Evolutionary conservation across 2,329 filamentous ascomycete species (phyloP).

Genomic region (Didymosphaeria variabile): DNA sequence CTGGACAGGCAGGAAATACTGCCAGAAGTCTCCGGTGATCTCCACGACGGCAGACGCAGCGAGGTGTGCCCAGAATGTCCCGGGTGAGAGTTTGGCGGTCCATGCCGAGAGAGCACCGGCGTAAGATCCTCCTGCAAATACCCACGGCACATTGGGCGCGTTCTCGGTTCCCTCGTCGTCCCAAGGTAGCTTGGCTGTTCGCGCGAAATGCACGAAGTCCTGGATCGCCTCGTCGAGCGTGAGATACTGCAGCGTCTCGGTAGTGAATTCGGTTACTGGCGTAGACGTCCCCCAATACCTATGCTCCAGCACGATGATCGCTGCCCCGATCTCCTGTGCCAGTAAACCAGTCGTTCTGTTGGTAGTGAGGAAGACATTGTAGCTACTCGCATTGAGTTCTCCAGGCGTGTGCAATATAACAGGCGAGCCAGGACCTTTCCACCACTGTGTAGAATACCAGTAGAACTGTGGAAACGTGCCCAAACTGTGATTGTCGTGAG

Average conservation of each 20-base stretch:
- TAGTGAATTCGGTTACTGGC: constrained; percentile 2
- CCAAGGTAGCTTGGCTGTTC: background rate
- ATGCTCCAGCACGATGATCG: constrained; percentile 7
- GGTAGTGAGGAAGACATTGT: background rate
- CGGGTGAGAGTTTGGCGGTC: constrained; percentile 3
- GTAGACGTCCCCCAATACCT: constrained; percentile 6
- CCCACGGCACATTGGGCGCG: constrained; percentile 9
- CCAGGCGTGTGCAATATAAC: constrained; percentile 9
- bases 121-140: constrained; percentile 8
- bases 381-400: background rate
- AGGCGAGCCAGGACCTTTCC: constrained; percentile 8
- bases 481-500: background rate
- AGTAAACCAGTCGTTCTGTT: constrained; percentile 4
- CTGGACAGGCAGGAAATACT: constrained; percentile 7
- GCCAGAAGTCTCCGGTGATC: constrained; percentile 9
- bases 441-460: constrained; percentile 6
- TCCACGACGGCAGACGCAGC: constrained; percentile 3
- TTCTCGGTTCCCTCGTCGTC: constrained; percentile 2
- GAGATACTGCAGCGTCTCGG: constrained; percentile 8
- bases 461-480: constrained; percentile 9
- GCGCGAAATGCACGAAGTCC: constrained; percentile 7
- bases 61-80: constrained; percentile 9
- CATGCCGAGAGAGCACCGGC: constrained; percentile 9
- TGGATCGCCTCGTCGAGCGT: constrained; percentile 13
- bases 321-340: constrained; percentile 6